Conservation (phyloP, 371 early-diverging fungal genomes). For the Zychaea mexicana region DNA sequence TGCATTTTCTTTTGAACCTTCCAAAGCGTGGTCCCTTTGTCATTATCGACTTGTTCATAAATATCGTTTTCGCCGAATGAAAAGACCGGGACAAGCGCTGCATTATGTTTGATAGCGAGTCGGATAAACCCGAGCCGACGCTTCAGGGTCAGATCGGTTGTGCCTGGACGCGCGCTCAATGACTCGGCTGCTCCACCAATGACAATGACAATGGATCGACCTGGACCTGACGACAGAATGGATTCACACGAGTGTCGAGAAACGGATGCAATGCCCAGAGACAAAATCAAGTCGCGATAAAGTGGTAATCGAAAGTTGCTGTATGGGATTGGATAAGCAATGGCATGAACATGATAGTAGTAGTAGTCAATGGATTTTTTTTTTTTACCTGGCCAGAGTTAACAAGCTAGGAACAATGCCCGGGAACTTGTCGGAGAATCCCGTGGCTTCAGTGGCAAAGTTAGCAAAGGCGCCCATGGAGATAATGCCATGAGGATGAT, state of each 20-base stretch:
- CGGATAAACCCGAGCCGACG: slow-evolving; percentile 82
- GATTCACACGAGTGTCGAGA: slow-evolving; percentile 72
- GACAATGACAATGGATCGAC: slow-evolving; percentile 77
- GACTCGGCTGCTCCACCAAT: slow-evolving; percentile 84
- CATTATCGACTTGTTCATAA: slow-evolving; percentile 65
- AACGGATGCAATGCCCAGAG: slow-evolving; percentile 79
- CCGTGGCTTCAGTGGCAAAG: slow-evolving; percentile 77
- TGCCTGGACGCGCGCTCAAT: slow-evolving; percentile 67
- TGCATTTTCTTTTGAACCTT: slow-evolving; percentile 65
- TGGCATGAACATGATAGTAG: too few relatives aligned
- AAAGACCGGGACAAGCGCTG: slow-evolving; percentile 74
- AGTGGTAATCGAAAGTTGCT: slow-evolving; percentile 71
- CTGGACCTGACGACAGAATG: slow-evolving; percentile 76
- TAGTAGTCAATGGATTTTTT: too few relatives aligned
- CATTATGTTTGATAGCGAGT: slow-evolving; percentile 73
- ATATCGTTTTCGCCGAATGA: slow-evolving; percentile 88
- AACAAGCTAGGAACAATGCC: slow-evolving; percentile 67
- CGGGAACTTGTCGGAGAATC: slow-evolving; percentile 66
- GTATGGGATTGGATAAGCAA: background rate
- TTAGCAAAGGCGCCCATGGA: slow-evolving; percentile 81
- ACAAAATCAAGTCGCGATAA: slow-evolving; percentile 74
- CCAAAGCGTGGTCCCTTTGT: slow-evolving; percentile 50
- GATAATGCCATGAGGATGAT: slow-evolving; percentile 87
- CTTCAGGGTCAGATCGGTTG: slow-evolving; percentile 64
- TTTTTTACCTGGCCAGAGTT: slow-evolving; percentile 45